Evolutionary conservation across 352 stramenopile species (phyloP), one percentile per base, ranked within the genome.

Genomic region (Pythium aquatile): DNA sequence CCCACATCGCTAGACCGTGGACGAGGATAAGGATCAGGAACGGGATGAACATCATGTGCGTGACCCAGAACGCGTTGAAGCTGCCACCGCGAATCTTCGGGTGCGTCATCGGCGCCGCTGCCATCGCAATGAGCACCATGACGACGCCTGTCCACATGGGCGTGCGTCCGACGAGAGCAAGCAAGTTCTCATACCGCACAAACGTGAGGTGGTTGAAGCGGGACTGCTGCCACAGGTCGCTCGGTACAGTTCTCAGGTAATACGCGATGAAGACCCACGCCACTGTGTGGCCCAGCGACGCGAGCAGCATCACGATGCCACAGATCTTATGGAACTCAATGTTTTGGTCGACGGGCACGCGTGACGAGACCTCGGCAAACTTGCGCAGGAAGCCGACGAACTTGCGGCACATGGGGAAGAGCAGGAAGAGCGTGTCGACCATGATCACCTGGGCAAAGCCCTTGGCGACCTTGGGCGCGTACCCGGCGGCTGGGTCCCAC

Each of bases 11-110:
- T n/a, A n/a, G 61, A 20, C 1, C 83, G 59, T 92, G 83, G 61
- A 92, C 78, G 30, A 65, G 71, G 24, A 91, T 39, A 24, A 91
- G 68, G 14, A 95, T 7, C 26, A 93, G 58, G 62, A 93, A 93
- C 2, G 73, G 48, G 2, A 77, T 79, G 55, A 92, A 90, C 9
- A 91, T 73, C 81, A 93, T 89, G 73, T 94, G 85, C 58, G 79
- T 85, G 76, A 83, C 87, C 83, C 82, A 92, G 58, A 94, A 94
- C 14, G 85, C 47, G 65, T 91, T 91, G 71, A 93, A 94, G 32
- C 76, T 77, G 56, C 83, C 81, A 58, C 90, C 79, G 3, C 81
- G 81, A 55, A 91, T 82, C 64, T 86, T 88, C 30, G 84, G 80
- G 61, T n/a, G 51, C 0, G 80, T 80, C 24, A 89, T 88, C 32